Conservation (phyloP, 345 rosid species). For the Syzygium aqueum region DNA sequence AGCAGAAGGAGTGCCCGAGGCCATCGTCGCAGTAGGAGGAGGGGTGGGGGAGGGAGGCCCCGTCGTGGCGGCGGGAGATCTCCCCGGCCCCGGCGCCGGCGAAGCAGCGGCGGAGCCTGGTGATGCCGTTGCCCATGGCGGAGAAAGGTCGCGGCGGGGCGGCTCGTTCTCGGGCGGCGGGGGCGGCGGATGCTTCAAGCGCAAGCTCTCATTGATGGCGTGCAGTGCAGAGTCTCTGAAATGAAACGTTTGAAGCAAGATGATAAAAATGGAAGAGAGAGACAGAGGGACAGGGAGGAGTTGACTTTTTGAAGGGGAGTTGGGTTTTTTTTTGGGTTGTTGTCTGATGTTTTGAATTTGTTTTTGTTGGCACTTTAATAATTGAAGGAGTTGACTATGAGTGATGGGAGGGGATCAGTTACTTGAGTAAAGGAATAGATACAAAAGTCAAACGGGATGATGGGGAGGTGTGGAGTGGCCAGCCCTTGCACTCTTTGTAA, state of each 20-base stretch:
- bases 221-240: background rate
- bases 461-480: background rate
- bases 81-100: slow-evolving; percentile 30
- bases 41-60: slow-evolving; percentile 15
- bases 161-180: background rate
- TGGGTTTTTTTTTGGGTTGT: background rate
- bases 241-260: background rate
- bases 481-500: background rate
- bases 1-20: slow-evolving; percentile 82
- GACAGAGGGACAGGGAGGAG: slow-evolving; percentile 10
- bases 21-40: slow-evolving; percentile 25
- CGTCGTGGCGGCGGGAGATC: slow-evolving; percentile 48
- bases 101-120: slow-evolving; percentile 46
- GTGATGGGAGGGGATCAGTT: background rate
- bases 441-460: slow-evolving; percentile 12
- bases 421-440: background rate
- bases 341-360: background rate
- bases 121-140: slow-evolving; percentile 63
- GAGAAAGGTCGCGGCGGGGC: background rate
- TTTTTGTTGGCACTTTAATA: background rate
- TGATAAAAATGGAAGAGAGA: background rate
- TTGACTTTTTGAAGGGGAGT: slow-evolving; percentile 19
- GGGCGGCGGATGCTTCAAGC: background rate
- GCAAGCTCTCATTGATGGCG: background rate
- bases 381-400: slow-evolving; percentile 24